Base-by-base conservation (phyloP, 2,329 filamentous ascomycete genomes). In the Triangularia setosa region DNA sequence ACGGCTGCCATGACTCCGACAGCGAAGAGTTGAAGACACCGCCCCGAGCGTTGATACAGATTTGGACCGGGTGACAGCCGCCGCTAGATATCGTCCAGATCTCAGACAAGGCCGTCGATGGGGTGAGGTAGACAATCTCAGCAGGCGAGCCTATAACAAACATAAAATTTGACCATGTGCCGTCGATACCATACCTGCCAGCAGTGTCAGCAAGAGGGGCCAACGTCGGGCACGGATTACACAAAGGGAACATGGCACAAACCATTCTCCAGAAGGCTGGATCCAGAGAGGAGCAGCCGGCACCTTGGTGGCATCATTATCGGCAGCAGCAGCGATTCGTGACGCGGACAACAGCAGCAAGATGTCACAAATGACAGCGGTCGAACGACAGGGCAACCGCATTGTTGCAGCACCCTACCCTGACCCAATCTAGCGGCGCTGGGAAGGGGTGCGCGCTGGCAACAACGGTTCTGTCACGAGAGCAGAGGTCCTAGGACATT, bases 41-140 rank as follows among this genome's bases (percentile, higher is more conserved):
- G 12, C 90, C 90, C 65, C 89, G 83, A 30, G 79, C 79, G 9
- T 79, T 74, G 60, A 75, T 77, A 72, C 90, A 92, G 4, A 80
- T 75, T 62, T 79, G 76, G 61, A 81, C 84, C 77, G 74, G 28
- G 68, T 74, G 67, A 68, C 87, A 90, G 63, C 86, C 87, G 64
- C 81, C 79, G 1, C 82, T 78, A 60, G 87, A 81, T 44, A 92
- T 79, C 2, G 86, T 83, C 89, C 89, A 92, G 53, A 89, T 87
- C 74, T 92, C 89, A 35, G 90, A 90, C 52, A 88, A 81, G 12
- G 84, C 82, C 5, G 89, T 92, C 71, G 88, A 91, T 60, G 88
- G 81, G 12, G 85, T 78, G 59, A 87, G 81, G 68, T 84, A 82
- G 33, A 87, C 78, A 62, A 78, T 76, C 64, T 74, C 73, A 1